A percentile compares a stretch with the other conserved stretches of the same genome.
These are phyloP conservation scores for Cytospora paraplurivora DNA, from an alignment of 2,329 filamentous ascomycete species.

Conservation along the genomic window DNA sequence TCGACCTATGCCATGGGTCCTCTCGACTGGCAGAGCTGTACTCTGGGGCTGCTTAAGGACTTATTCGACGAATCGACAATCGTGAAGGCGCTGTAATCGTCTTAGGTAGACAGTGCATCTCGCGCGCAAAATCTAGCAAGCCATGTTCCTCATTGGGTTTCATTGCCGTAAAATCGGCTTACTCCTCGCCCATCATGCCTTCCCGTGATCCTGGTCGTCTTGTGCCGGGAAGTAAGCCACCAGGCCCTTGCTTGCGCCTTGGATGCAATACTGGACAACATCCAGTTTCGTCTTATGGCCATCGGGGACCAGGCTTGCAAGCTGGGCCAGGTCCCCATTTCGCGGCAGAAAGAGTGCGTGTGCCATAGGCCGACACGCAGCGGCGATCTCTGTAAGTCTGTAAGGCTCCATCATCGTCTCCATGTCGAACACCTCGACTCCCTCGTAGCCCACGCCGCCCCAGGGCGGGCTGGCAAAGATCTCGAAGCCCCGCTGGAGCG, in stretches of 20 bases:
- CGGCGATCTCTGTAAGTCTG: constrained; percentile 63
- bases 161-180: not conserved
- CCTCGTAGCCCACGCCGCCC: constrained; percentile 59
- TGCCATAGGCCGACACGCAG: constrained; percentile 60
- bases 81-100: constrained; percentile 56
- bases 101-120: not conserved
- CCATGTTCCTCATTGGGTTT: not conserved
- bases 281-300: constrained; percentile 58
- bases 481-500: constrained; percentile 41
- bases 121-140: constrained; percentile 4
- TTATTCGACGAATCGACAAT: constrained; percentile 77
- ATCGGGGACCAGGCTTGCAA: constrained; percentile 60
- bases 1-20: constrained; percentile 82
- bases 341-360: constrained; percentile 82
- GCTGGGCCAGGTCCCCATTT: constrained; percentile 78
- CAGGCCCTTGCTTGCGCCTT: constrained; percentile 82
- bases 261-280: constrained; percentile 88
- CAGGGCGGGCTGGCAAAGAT: constrained; percentile 63
- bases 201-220: not conserved
- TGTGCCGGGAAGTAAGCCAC: constrained; percentile 60
- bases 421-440: constrained; percentile 76
- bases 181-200: not conserved
- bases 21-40: constrained; percentile 67
- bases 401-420: constrained; percentile 96
- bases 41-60: constrained; percentile 67